These are phyloP conservation scores for Fremontodendron californicum DNA, from an alignment of 345 rosid species.

Conservation along the genomic window DNA sequence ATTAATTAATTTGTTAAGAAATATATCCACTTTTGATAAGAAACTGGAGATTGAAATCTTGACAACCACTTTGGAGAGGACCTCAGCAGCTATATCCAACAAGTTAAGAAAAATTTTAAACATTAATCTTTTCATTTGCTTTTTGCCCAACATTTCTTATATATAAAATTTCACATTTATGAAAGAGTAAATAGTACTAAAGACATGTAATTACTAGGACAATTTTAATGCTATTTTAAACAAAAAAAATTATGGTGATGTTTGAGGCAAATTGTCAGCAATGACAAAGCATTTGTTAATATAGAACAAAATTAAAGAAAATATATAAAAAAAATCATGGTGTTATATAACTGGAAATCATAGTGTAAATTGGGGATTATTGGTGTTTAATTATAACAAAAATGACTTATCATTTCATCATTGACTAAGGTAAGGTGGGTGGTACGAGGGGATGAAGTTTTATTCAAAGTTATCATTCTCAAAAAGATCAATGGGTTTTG, in stretches of 20 bases:
- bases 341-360: slow-evolving; percentile 3
- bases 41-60: background rate
- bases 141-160: background rate
- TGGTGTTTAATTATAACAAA: background rate
- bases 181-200: background rate
- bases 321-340: background rate
- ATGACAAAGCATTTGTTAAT: slow-evolving; percentile 13
- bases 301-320: background rate
- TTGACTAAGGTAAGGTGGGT: background rate
- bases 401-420: slow-evolving; percentile 3
- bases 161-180: background rate
- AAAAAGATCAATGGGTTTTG: background rate
- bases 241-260: background rate
- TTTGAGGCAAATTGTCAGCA: slow-evolving; percentile 19
- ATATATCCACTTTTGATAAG: background rate
- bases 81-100: background rate
- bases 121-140: background rate
- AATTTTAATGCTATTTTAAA: background rate
- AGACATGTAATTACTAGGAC: background rate
- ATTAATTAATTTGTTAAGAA: too few species aligned
- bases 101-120: background rate
- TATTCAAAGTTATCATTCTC: background rate
- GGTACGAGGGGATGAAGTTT: background rate
- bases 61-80: background rate
- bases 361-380: background rate